Conservation (phyloP, 1,284 basidiomycete genomes). For the Erythrobasidium hasegawianum region DNA sequence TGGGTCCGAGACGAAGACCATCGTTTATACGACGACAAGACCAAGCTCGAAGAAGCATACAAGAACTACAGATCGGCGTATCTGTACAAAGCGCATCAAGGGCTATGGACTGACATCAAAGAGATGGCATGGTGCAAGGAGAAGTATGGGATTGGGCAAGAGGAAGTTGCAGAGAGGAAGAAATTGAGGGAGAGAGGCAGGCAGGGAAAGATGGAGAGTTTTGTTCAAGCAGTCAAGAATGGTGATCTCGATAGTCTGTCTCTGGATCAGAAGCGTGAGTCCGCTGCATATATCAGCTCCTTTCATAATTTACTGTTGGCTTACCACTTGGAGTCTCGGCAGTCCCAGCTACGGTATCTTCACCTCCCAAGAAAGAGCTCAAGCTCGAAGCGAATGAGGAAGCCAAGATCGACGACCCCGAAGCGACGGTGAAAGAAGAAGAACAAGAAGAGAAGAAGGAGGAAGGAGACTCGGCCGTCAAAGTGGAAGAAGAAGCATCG, state of each 20-base stretch:
- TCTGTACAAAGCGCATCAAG: constrained; percentile 31
- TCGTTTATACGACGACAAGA: constrained; percentile 35
- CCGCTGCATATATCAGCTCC: constrained; percentile 6
- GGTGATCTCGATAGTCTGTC: constrained; percentile 72
- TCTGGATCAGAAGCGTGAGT: constrained; percentile 48
- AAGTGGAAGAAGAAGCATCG: no score
- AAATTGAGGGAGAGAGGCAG: constrained; percentile 76
- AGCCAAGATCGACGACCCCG: constrained; percentile 27
- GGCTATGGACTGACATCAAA: constrained; percentile 40
- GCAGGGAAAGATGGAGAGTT: constrained; percentile 65
- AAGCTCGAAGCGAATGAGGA: constrained; percentile 50
- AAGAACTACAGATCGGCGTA: constrained; percentile 42
- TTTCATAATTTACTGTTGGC: constrained; percentile 15
- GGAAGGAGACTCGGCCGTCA: constrained; percentile 17
- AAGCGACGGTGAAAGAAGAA: constrained; percentile 6
- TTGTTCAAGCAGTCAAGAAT: constrained; percentile 70
- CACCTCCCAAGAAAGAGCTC: constrained; percentile 45
- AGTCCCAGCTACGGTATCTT: neutral
- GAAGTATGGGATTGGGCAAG: constrained; percentile 75
- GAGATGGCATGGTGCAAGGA: constrained; percentile 76
- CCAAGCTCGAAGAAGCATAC: constrained; percentile 43
- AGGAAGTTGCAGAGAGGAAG: constrained; percentile 64
- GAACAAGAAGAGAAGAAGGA: neutral
- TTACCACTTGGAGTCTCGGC: constrained; percentile 12
- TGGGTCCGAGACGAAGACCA: constrained; percentile 39